A percentile compares a stretch with the other conserved stretches of the same genome.
Conservation (phyloP, 164 flowering plant genomes). For the Dillenia suffruticosa region DNA sequence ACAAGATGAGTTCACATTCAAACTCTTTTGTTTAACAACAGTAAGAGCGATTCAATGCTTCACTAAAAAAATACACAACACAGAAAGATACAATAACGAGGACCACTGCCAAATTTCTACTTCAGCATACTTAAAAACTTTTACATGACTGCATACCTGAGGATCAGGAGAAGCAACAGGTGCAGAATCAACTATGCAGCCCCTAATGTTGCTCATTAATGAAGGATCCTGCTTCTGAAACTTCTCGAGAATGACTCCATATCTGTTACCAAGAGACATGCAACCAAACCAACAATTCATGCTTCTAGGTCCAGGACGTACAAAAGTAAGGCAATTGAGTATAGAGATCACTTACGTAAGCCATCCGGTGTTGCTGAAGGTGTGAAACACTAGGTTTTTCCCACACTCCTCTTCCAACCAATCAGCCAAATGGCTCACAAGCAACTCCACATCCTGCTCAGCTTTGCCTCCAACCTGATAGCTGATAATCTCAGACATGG, state of each 20-base stretch:
- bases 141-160: conserved; percentile 41
- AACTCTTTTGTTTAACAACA: too few species aligned
- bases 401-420: conserved; percentile 88
- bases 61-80: too few species aligned
- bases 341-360: conserved; percentile 59
- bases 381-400: conserved; percentile 76
- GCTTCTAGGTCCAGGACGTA: neutral
- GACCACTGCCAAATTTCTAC: too few species aligned
- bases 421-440: conserved; percentile 81
- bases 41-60: too few species aligned
- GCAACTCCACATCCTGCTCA: conserved; percentile 69
- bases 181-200: conserved; percentile 96
- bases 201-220: conserved; percentile 59
- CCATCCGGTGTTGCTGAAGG: conserved; percentile 99
- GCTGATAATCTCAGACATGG: conserved; percentile 82
- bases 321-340: conserved; percentile 1
- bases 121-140: neutral
- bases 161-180: conserved; percentile 95
- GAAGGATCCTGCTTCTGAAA: conserved; percentile 65
- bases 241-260: conserved; percentile 80
- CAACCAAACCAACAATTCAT: neutral
- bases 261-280: conserved; percentile 33
- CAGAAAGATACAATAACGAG: too few species aligned
- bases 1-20: too few species aligned
- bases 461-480: conserved; percentile 90